phyloP scores from a whole-genome alignment of 2,329 filamentous ascomycete genomes.

The Daldinia eschscholtzii region DNA sequence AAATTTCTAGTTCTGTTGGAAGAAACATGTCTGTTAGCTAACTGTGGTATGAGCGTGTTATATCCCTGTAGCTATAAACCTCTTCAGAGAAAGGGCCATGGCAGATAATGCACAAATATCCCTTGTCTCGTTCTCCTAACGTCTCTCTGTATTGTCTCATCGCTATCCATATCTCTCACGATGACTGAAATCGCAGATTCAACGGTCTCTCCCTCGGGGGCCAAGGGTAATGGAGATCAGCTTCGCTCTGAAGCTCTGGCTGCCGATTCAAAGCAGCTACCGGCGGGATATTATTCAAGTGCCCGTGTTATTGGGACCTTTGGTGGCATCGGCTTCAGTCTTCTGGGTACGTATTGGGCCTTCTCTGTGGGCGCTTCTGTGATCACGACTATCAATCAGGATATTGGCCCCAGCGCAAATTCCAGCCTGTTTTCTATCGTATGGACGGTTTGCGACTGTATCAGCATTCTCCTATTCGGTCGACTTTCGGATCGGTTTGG shows the following conservation, averaged over 20 bases:
- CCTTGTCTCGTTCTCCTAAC: background rate
- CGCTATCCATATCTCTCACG: background rate
- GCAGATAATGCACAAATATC: background rate
- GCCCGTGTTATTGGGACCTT: constrained; percentile 40
- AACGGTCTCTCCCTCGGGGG: constrained; percentile 1
- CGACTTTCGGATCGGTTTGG: constrained; percentile 37
- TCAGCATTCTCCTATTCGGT: constrained; percentile 39
- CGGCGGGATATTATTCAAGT: constrained; percentile 38
- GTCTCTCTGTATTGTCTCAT: background rate
- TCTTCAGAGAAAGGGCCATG: background rate
- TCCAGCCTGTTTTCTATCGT: constrained; percentile 32
- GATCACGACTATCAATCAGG: constrained; percentile 33
- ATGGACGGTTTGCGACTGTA: constrained; percentile 35
- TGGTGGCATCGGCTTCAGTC: constrained; percentile 36
- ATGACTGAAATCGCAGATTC: background rate
- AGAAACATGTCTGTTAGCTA: background rate
- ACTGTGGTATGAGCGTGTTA: background rate
- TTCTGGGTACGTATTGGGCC: constrained; percentile 43
- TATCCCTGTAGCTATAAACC: background rate
- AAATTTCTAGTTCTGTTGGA: background rate
- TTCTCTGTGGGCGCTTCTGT: constrained; percentile 37
- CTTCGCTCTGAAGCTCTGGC: constrained; percentile 41
- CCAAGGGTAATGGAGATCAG: constrained; percentile 33
- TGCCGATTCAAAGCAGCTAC: constrained; percentile 36
- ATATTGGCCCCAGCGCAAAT: constrained; percentile 34